Percentiles rank a stretch among this genome's conserved stretches.
phyloP scores from a whole-genome alignment of 768 basidiomycete genomes.

The Tylopilus rubrobrunneus region DNA sequence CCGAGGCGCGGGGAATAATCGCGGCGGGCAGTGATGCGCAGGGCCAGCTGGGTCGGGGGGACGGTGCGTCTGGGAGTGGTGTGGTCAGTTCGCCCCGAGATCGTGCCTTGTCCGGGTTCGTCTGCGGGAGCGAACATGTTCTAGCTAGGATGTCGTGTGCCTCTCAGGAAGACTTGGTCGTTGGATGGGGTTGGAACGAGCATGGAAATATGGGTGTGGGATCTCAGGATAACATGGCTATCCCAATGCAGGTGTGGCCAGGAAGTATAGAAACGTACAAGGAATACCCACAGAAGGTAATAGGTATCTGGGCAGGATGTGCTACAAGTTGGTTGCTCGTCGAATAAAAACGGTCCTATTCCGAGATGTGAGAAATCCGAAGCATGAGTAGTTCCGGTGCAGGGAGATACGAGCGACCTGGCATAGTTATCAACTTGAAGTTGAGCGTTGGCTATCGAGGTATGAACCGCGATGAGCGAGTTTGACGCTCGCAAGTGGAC shows the following conservation, averaged over 20 bases:
- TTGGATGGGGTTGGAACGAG: constrained; percentile 98
- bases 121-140: constrained; percentile 86
- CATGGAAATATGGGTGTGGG: constrained; percentile 88
- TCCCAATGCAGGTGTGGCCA: constrained; percentile 57
- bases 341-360: constrained; percentile 7
- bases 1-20: constrained; percentile 13
- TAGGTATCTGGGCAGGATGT: constrained; percentile 28
- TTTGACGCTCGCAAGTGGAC: too few relatives aligned
- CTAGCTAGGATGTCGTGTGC: constrained; percentile 34
- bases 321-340: constrained; percentile 33
- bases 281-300: constrained; percentile 13
- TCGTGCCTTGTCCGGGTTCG: constrained; percentile 34
- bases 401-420: too few relatives aligned
- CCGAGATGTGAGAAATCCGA: too few relatives aligned
- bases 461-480: too few relatives aligned
- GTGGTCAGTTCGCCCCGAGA: constrained; percentile 24
- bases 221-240: constrained; percentile 47
- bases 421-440: too few relatives aligned
- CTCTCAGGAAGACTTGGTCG: constrained; percentile 41
- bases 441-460: too few relatives aligned
- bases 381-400: too few relatives aligned
- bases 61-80: not conserved
- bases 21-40: constrained; percentile 51
- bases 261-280: constrained; percentile 7
- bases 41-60: constrained; percentile 61